Percentiles rank a stretch among this genome's conserved stretches.
These are phyloP conservation scores for Picochlorum sp. DNA, from an alignment of 139 green algal species.

Conservation along the genomic window DNA sequence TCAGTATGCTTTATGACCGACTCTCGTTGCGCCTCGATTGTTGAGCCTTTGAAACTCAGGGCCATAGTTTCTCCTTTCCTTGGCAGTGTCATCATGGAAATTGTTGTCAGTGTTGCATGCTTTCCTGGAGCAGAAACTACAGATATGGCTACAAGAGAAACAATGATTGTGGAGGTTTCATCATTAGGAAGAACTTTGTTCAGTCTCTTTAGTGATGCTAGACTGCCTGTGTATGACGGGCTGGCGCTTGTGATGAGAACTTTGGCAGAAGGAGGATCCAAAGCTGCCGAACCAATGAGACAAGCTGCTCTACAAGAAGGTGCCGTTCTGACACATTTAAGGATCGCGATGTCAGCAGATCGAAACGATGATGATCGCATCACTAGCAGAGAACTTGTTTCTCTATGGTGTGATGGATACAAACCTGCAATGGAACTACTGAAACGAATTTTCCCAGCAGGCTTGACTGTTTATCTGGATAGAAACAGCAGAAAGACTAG, in stretches of 20 bases:
- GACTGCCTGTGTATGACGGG: conserved; percentile 44
- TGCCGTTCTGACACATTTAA: conserved; percentile 69
- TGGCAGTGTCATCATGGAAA: conserved; percentile 43
- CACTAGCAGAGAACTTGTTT: conserved; percentile 61
- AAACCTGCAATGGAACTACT: conserved; percentile 61
- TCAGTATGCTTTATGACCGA: conserved; percentile 38
- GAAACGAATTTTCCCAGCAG: conserved; percentile 54
- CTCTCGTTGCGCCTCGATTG: conserved; percentile 21
- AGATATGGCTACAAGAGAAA: conserved; percentile 39
- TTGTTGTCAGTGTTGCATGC: conserved; percentile 43
- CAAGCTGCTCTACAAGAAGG: conserved; percentile 73
- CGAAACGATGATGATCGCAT: not conserved
- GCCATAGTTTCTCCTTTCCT: conserved; percentile 22
- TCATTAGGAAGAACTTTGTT: conserved; percentile 66
- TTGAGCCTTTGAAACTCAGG: conserved; percentile 19
- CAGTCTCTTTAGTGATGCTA: conserved; percentile 62
- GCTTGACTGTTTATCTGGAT: conserved; percentile 38
- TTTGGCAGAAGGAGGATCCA: conserved; percentile 59
- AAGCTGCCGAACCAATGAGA: conserved; percentile 68
- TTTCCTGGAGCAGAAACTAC: conserved; percentile 53
- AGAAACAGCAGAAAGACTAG: not conserved
- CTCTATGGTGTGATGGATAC: conserved; percentile 72
- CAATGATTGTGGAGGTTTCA: conserved; percentile 40
- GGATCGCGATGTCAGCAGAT: conserved; percentile 21
- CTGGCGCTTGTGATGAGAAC: conserved; percentile 67